Percentiles rank a stretch among this genome's conserved stretches.
These are phyloP conservation scores for Aspergillus sp. DNA, from an alignment of 2,329 filamentous ascomycete genomes.

Conservation along the genomic window DNA sequence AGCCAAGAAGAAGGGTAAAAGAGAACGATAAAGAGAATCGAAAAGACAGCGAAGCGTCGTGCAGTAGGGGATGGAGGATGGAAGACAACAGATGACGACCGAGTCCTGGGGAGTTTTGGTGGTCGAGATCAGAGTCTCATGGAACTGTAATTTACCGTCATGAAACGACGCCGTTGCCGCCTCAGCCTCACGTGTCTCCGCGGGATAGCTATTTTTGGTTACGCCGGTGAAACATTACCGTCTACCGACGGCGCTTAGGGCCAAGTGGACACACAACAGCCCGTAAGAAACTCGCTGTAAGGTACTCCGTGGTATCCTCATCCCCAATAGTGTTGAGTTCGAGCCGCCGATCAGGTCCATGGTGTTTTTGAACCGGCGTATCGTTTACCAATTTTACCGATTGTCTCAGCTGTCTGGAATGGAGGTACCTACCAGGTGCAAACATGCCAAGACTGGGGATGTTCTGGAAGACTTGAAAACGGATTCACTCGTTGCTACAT, in stretches of 20 bases:
- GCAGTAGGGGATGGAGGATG: slow-evolving; percentile 3
- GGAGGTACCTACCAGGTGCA: too few relatives aligned
- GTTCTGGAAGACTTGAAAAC: neutral
- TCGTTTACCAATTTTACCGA: neutral
- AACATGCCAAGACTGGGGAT: slow-evolving; percentile 22
- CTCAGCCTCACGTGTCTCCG: slow-evolving; percentile 20
- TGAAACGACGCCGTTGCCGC: slow-evolving; percentile 16
- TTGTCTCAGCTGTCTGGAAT: slow-evolving; percentile 1
- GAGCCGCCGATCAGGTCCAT: too few relatives aligned
- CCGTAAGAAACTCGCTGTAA: neutral
- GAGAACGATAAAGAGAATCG: neutral
- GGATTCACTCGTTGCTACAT: neutral
- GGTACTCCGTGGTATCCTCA: too few relatives aligned
- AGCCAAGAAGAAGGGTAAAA: neutral
- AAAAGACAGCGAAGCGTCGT: neutral
- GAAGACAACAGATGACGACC: slow-evolving; percentile 6
- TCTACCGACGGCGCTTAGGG: neutral
- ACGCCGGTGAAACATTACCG: slow-evolving; percentile 14
- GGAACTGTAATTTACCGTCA: slow-evolving; percentile 15
- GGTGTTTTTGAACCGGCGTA: too few relatives aligned
- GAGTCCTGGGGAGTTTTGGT: slow-evolving; percentile 5
- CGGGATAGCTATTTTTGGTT: slow-evolving; percentile 19
- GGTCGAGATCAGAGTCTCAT: slow-evolving; percentile 12
- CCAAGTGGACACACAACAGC: neutral
- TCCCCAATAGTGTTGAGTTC: too few relatives aligned